Base-by-base conservation (phyloP, 139 green algal genomes). In the Tetradesmus lagerheimii region DNA sequence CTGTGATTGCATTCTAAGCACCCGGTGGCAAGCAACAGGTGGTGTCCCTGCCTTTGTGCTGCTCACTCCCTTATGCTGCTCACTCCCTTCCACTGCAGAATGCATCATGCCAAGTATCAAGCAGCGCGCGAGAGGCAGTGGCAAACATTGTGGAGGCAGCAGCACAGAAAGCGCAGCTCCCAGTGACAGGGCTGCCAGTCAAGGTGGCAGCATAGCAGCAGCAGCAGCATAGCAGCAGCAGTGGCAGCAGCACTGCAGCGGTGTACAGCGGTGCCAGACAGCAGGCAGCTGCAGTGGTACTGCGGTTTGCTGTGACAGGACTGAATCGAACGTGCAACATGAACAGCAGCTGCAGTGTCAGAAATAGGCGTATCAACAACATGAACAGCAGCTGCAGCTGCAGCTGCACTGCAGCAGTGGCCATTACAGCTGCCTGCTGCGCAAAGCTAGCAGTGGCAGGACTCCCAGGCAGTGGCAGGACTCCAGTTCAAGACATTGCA, bases 131-230 rank as follows among this genome's bases (percentile, higher is more conserved):
- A 11, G 35, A 53, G 8, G 31, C 64, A 15, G 82, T 62, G 35
- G 38, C 57, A 23, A 38, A 38, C 64, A n/a, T 88, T 34, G 64
- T 88, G 8, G 14, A 66, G 27, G 2, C 14, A 18, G 83, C 83
- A 43, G 83, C 83, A 31, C 34, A 80, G 11, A 39, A 80, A 31
- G 83, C 83, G 16, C 27, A 64, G 38, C 64, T 88, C 38, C 18
- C 35, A 29, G 27, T 31, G 6, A 25, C 8, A 2, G 37, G 76
- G 9, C 34, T 57, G 5, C 39, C 27, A 39, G 39, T 20, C 27
- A 35, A 64, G 31, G n/a, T 23, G 27, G 12, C 39, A 39, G 23
- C 39, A 25, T 38, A 37, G 35, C 35, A 35, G 39, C 78, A 84
- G 20, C 9, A 37, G 18, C 11, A 31, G 34, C 74, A 80, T 16